Percentiles rank a stretch among this genome's conserved stretches.
Conservation (phyloP, 441 rosid species). For the Capsella rubella region DNA sequence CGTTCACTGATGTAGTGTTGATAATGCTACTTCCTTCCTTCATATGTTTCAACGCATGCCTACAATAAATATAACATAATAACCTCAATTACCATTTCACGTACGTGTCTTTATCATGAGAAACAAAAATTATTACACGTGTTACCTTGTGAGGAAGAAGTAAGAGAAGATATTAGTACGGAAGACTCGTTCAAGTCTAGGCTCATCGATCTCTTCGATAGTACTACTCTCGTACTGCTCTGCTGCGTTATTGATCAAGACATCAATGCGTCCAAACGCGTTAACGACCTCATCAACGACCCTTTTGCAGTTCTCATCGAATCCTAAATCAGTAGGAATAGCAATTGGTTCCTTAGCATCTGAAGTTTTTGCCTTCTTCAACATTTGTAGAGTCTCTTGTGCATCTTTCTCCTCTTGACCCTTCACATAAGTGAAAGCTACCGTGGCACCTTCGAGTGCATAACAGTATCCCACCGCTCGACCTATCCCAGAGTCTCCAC, state of each 20-base stretch:
- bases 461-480: constrained; percentile 64
- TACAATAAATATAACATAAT: background rate
- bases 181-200: constrained; percentile 49
- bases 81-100: background rate
- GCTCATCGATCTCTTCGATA: constrained; percentile 51
- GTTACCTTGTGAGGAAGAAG: constrained; percentile 49
- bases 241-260: constrained; percentile 53
- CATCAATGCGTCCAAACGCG: constrained; percentile 49
- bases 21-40: constrained; percentile 74
- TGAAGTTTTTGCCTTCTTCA: constrained; percentile 52
- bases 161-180: constrained; percentile 55
- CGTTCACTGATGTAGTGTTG: constrained; percentile 74
- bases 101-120: background rate
- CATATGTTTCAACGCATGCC: constrained; percentile 83
- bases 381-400: constrained; percentile 59
- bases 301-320: constrained; percentile 64
- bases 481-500: constrained; percentile 86
- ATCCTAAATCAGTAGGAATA: constrained; percentile 68
- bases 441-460: constrained; percentile 70
- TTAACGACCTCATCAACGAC: constrained; percentile 67
- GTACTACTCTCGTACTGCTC: constrained; percentile 45
- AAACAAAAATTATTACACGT: background rate
- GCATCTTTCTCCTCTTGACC: constrained; percentile 76
- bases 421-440: constrained; percentile 76
- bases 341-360: constrained; percentile 68